A percentile compares a stretch with the other conserved stretches of the same genome.
Conservation (phyloP, 441 rosid genomes). For the Viola pubescens region DNA sequence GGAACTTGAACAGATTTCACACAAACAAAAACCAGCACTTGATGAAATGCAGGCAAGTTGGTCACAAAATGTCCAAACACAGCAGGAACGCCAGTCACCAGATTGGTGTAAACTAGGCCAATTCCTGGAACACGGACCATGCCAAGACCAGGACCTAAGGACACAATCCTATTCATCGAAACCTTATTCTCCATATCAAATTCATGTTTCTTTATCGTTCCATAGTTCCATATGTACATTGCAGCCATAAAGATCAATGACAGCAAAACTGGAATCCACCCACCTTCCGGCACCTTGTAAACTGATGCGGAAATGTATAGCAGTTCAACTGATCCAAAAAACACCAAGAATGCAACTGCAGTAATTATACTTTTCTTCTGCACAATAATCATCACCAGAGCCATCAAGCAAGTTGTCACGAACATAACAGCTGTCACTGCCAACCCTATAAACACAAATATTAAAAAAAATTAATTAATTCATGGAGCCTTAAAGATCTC, state of each 20-base stretch:
- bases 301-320: constrained; percentile 52
- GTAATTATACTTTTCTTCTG: constrained; percentile 40
- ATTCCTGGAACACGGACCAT: constrained; percentile 68
- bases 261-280: constrained; percentile 61
- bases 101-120: constrained; percentile 45
- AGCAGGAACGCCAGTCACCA: constrained; percentile 54
- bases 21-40: constrained; percentile 55
- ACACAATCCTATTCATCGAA: constrained; percentile 45
- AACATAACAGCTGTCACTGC: constrained; percentile 66
- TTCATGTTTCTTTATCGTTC: constrained; percentile 55
- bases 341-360: constrained; percentile 39
- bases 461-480: too few species aligned
- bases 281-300: constrained; percentile 58
- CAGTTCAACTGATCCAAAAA: constrained; percentile 52
- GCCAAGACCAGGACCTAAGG: constrained; percentile 56
- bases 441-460: constrained; percentile 33
- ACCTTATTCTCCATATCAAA: constrained; percentile 64
- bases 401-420: constrained; percentile 65
- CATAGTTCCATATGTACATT: constrained; percentile 70
- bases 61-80: constrained; percentile 69
- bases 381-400: constrained; percentile 46
- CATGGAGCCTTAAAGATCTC: too few species aligned
- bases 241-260: constrained; percentile 44
- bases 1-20: constrained; percentile 63
- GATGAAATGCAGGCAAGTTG: constrained; percentile 59